phyloP scores from a whole-genome alignment of 768 basidiomycete species.

The Leccinellum albellum region DNA sequence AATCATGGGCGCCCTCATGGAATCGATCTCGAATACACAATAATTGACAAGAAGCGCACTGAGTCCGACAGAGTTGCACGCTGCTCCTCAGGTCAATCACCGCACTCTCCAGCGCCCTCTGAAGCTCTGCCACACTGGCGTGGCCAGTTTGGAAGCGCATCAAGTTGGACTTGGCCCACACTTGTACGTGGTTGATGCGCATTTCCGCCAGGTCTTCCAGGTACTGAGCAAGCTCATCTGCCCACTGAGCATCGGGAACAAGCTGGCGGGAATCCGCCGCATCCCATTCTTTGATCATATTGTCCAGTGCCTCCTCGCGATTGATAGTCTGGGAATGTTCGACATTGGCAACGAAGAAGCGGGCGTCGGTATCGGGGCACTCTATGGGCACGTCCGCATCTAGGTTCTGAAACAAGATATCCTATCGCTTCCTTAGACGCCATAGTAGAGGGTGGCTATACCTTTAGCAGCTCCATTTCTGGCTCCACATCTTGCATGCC shows the following conservation, averaged over 20 bases:
- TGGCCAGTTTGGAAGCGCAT: slow-evolving; percentile 44
- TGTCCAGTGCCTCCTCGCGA: slow-evolving; percentile 9
- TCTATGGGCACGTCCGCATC: slow-evolving; percentile 46
- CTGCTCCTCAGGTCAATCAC: slow-evolving; percentile 46
- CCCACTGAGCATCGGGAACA: slow-evolving; percentile 42
- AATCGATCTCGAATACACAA: slow-evolving; percentile 44
- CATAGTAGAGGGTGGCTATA: slow-evolving; percentile 10
- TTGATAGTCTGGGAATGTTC: slow-evolving; percentile 12
- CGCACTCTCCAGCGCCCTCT: slow-evolving; percentile 39
- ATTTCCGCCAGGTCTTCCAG: slow-evolving; percentile 41
- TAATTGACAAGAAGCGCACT: slow-evolving; percentile 48
- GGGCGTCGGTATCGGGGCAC: slow-evolving; percentile 31
- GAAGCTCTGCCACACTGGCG: slow-evolving; percentile 43
- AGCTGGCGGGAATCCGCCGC: slow-evolving; percentile 31
- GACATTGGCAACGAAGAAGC: slow-evolving; percentile 32
- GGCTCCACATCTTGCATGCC: slow-evolving; percentile 47
- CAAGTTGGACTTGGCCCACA: slow-evolving; percentile 50
- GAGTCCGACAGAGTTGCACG: slow-evolving; percentile 48
- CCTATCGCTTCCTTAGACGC: background rate
- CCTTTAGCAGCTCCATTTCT: slow-evolving; percentile 48
- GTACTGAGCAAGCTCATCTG: slow-evolving; percentile 34
- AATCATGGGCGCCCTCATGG: slow-evolving; percentile 48
- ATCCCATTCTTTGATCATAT: slow-evolving; percentile 31
- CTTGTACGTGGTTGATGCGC: slow-evolving; percentile 44
- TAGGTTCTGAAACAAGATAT: slow-evolving; percentile 41